phyloP scores from a whole-genome alignment of 176 grass and related monocot genomes.

The Panicum miliaceum region DNA sequence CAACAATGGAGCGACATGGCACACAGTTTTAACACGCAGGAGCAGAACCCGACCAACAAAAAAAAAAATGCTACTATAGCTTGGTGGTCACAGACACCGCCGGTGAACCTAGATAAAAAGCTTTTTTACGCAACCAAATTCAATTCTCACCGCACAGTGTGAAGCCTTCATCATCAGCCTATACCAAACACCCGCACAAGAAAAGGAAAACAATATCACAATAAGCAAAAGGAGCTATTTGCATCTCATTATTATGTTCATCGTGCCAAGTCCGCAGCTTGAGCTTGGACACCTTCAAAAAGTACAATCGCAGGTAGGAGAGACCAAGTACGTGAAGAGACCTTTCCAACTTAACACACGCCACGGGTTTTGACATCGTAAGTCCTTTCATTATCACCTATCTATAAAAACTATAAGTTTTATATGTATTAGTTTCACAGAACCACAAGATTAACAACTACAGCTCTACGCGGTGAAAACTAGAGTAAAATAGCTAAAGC shows the following conservation, averaged over 20 bases:
- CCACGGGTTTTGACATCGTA: too few relatives aligned
- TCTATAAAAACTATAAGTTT: too few relatives aligned
- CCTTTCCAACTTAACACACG: not conserved
- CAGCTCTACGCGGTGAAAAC: too few relatives aligned
- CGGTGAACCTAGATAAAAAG: not conserved
- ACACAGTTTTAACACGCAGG: not conserved
- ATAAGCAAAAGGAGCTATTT: not conserved
- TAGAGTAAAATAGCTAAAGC: too few relatives aligned
- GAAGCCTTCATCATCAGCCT: too few relatives aligned
- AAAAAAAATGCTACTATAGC: not conserved
- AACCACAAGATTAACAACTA: too few relatives aligned
- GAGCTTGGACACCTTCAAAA: not conserved
- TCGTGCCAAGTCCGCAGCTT: not conserved
- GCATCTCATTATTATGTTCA: not conserved
- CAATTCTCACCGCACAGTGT: too few relatives aligned
- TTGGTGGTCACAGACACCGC: not conserved
- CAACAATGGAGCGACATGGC: not conserved
- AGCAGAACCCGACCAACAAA: not conserved
- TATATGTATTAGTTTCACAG: too few relatives aligned
- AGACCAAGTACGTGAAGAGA: not conserved
- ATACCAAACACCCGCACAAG: too few relatives aligned
- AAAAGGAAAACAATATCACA: too few relatives aligned
- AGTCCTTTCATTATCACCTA: too few relatives aligned
- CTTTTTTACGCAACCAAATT: not conserved
- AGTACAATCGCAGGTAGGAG: not conserved